Evolutionary conservation across 805 yeast species (phyloP), one percentile per base, ranked within the genome.

Genomic region (Lachancea kluyveri): DNA sequence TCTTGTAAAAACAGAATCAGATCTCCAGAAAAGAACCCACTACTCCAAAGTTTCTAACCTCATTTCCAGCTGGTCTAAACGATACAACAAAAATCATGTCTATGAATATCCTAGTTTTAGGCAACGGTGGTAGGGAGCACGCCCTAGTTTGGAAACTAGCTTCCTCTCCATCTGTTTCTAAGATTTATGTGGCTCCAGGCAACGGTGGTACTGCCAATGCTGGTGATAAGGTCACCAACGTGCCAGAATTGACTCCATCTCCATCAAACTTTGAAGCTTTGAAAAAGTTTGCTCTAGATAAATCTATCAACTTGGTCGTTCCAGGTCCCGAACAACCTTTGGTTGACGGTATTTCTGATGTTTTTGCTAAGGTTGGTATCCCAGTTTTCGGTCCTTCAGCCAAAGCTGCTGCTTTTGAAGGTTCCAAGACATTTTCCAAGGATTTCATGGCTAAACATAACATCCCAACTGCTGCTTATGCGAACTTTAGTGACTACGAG

Each of bases 301-400:
- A 88, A 34, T 48, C 71, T 4, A 70, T 92, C 33, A 71, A 67
- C 31, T 66, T 92, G 35, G 97, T 86, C 4, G 68, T 92, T 26
- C 97, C 98, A 21, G 99, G 99, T 20, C 99, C 99, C n/a, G 99
- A 92, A 62, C 95, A 87, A 63, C 97, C 98, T 21, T 68, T 94
- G 41, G 96, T 94, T 19, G 96, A 92, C 51, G 99, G 99, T 31
- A 77, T 92, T 40, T 59, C 88, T 17, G 59, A 78, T 11, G 65
- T 65, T 33, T 87, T 92, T 68, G 64, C 73, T 41, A 75, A 74
- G 37, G 81, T 80, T 31, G 98, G 98, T 43, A 79, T 92, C 43
- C 94, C 96, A 17, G 96, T 88, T 11, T 92, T 92, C 65, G 99
- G 98, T 10, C 99, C 99, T n/a, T 72, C 83, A 22, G 79, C 72